These are phyloP conservation scores for Neopestalotiopsis rosae DNA, from an alignment of 2,329 filamentous ascomycete species.

Conservation along the genomic window DNA sequence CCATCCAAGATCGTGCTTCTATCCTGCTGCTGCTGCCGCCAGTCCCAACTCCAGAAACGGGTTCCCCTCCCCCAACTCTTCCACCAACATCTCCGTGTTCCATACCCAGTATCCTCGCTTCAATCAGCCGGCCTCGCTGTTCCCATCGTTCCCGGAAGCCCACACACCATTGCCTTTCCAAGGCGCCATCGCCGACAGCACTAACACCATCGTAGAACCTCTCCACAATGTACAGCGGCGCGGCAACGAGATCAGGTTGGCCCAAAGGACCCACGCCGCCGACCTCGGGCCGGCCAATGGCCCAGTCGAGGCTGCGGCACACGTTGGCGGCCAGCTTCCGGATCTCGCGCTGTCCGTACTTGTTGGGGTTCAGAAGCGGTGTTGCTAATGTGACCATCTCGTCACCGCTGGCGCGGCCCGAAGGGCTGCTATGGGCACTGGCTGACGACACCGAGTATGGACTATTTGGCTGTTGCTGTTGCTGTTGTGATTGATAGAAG, in stretches of 20 bases:
- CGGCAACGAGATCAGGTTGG: conserved; percentile 35
- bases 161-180: conserved; percentile 33
- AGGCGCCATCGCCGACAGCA: conserved; percentile 27
- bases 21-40: neutral
- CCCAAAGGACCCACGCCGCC: neutral
- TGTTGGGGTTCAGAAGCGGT: conserved; percentile 44
- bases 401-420: conserved; percentile 23
- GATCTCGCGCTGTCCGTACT: conserved; percentile 46
- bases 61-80: neutral
- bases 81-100: neutral
- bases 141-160: conserved; percentile 30
- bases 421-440: conserved; percentile 29
- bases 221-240: conserved; percentile 33
- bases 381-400: conserved; percentile 31
- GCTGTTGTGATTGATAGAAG: neutral
- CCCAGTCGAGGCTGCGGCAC: conserved; percentile 56
- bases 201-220: conserved; percentile 31
- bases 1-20: conserved; percentile 30
- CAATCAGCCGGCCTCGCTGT: conserved; percentile 25
- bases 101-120: neutral
- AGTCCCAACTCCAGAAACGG: neutral
- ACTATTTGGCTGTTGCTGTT: neutral
- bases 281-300: conserved; percentile 37
- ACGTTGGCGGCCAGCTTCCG: conserved; percentile 53
- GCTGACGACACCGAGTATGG: neutral